Base-by-base conservation (phyloP, 352 stramenopile genomes). In the Phytopythium montanum region DNA sequence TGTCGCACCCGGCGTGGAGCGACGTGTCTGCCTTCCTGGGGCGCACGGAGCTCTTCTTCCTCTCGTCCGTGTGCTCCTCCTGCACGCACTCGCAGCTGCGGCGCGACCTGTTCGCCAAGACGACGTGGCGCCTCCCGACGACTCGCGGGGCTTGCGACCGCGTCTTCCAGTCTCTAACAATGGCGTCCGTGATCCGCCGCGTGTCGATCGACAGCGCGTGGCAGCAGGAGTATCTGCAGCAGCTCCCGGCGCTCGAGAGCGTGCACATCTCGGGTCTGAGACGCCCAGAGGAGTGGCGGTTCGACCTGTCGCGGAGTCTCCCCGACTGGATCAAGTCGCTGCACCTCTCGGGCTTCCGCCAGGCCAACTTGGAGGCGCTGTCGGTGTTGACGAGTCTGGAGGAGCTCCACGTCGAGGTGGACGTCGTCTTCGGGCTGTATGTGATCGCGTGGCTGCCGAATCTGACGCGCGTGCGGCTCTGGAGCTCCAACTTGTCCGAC, bases 1-100 rank as follows among this genome's bases (percentile, higher is more conserved):
- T 59, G 4, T 13, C 13, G 21, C 53, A 59, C 38, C 38, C 36
- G 13, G 14, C 36, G 23, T 59, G 53, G 53, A 50, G 34, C 23
- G 38, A 48, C 53, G 23, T 59, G 5, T 36, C 33, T 5, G 34
- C 21, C 16, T 48, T 59, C 34, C 38, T 59, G 23, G 26, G 39
- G 36, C 38, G 53, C 36, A 49, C 53, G 53, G 39, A 48, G 16
- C 53, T 36, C 34, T 59, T 59, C 53, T 28, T 26, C 34, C 53
- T 59, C 31, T 48, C 39, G 21, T 23, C 53, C 5, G 31, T 49
- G 23, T 36, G 26, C 53, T 38, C 34, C 31, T 36, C 33, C 3
- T 28, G n/a, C 53, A 26, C 5, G 10, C 38, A 26, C 25, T 49
- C 53, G 23, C 53, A 59, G 33, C 6, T 59, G 13, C 53, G 38